phyloP scores from a whole-genome alignment of 2,329 filamentous ascomycete species.

The Aspergillus brunneoviolaceus region DNA sequence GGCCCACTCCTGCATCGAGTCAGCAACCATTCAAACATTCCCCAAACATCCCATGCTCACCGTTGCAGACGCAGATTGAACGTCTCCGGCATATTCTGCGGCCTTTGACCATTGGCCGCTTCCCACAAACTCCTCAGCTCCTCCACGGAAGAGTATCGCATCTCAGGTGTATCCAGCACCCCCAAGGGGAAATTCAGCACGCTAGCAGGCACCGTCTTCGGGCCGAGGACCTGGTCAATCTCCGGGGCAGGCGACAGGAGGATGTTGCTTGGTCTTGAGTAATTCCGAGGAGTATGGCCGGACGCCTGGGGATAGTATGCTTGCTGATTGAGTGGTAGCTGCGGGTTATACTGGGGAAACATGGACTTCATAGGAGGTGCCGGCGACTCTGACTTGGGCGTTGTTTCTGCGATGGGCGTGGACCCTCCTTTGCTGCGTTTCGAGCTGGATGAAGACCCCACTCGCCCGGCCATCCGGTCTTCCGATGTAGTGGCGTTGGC shows the following conservation, averaged over 20 bases:
- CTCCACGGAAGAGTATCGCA: slow-evolving; percentile 39
- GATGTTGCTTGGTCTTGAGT: slow-evolving; percentile 28
- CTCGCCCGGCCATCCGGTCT: neutral
- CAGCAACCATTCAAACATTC: slow-evolving; percentile 8
- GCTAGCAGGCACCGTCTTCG: slow-evolving; percentile 45
- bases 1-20: slow-evolving; percentile 35
- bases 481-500: slow-evolving; percentile 4
- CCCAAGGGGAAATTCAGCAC: slow-evolving; percentile 43
- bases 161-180: slow-evolving; percentile 33
- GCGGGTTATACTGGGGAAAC: slow-evolving; percentile 46
- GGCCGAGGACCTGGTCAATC: slow-evolving; percentile 37
- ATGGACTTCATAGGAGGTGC: slow-evolving; percentile 45
- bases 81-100: slow-evolving; percentile 29
- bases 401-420: slow-evolving; percentile 12
- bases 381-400: slow-evolving; percentile 29
- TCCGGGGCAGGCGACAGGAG: slow-evolving; percentile 34
- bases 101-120: slow-evolving; percentile 45
- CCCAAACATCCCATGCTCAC: slow-evolving; percentile 27
- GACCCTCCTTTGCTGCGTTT: slow-evolving; percentile 17
- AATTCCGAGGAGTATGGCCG: slow-evolving; percentile 15
- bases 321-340: slow-evolving; percentile 38
- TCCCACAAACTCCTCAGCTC: slow-evolving; percentile 47
- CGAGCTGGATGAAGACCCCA: slow-evolving; percentile 2
- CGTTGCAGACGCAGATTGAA: slow-evolving; percentile 45
- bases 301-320: slow-evolving; percentile 34